Evolutionary conservation across 2,329 filamentous ascomycete species (phyloP).

Genomic region (Colletotrichum godetiae): DNA sequence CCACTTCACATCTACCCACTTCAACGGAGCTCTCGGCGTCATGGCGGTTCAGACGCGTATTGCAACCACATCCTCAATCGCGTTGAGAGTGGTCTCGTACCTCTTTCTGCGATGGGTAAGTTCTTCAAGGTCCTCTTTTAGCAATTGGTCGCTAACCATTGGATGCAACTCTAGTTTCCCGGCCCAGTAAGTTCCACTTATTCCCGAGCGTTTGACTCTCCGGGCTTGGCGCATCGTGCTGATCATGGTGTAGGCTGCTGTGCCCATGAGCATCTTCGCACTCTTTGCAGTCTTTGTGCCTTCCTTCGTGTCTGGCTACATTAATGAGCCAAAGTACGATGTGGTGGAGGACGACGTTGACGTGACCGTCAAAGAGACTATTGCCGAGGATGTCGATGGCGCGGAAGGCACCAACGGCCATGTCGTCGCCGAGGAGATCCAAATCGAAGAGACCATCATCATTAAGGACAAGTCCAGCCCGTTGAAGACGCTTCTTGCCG

Average conservation of each 20-base stretch:
- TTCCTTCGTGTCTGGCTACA: slow-evolving; percentile 70
- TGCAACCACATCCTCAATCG: slow-evolving; percentile 59
- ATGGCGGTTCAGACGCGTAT: slow-evolving; percentile 47
- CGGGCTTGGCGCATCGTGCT: slow-evolving; percentile 3
- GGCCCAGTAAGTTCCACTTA: slow-evolving; percentile 42
- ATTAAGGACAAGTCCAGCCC: slow-evolving; percentile 67
- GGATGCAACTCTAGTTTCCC: slow-evolving; percentile 38
- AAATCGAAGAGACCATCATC: slow-evolving; percentile 72
- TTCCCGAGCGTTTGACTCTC: background rate
- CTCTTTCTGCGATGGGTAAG: slow-evolving; percentile 72
- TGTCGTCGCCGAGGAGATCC: slow-evolving; percentile 62
- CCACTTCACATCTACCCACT: background rate
- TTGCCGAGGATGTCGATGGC: slow-evolving; percentile 47
- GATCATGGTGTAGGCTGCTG: slow-evolving; percentile 34
- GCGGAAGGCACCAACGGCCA: slow-evolving; percentile 46
- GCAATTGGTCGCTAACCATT: slow-evolving; percentile 2
- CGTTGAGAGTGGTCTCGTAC: slow-evolving; percentile 61
- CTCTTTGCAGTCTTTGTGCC: slow-evolving; percentile 75
- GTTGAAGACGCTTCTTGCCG: slow-evolving; percentile 77
- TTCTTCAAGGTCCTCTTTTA: background rate
- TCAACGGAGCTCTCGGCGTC: slow-evolving; percentile 6
- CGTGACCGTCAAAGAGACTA: slow-evolving; percentile 62
- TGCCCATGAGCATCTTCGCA: slow-evolving; percentile 57
- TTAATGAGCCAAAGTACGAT: slow-evolving; percentile 66
- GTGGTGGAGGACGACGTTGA: slow-evolving; percentile 72